Evolutionary conservation across 208 protist genomes (phyloP), one percentile per base, ranked within the genome.

Genomic region (Acanthamoeba royreba): DNA sequence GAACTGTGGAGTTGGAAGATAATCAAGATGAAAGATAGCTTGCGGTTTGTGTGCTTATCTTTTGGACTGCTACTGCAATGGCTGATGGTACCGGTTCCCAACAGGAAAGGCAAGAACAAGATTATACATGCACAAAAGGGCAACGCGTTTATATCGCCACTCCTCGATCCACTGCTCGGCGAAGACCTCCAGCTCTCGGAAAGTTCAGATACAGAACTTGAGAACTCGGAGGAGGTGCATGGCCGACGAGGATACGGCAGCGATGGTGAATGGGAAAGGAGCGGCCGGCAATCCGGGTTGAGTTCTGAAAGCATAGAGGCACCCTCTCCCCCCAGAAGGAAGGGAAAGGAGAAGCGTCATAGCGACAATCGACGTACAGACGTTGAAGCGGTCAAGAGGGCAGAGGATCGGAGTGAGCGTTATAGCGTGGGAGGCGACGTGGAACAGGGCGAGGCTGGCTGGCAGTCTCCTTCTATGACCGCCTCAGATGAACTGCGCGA

Each of bases 1-100:
- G 69, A 81, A 42, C 69, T 81, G 28, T 81, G 69, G 69, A 81
- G 69, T 42, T 81, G 69, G 69, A 81, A 81, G 69, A 47, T 42
- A 13, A 7, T 25, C 69, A 43, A 81, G 69, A 11, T 81, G 40
- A 13, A 81, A 42, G 19, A 43, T 25, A 19, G 40, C 33, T 4
- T 81, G 13, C 40, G 69, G 69, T 81, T 49, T 11, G 33, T 49
- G 9, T 13, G 7, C 58, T 69, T 28, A 28, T 31, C n/a, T 25
- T 69, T 69, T 69, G 25, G 13, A 19, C 49, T 2, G 1, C 61
- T n/a, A 7, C 8, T 38, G 61, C 15, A 7, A 43, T 28, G 25
- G 55, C 33, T 0, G n/a, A 40, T 0, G 4, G 7, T 25, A 31
- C 17, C 4, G 61, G 8, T 47, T 13, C 9, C 4, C n/a, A n/a